Conservation (phyloP, 768 basidiomycete genomes). For the Daedaleopsis sinensis region DNA sequence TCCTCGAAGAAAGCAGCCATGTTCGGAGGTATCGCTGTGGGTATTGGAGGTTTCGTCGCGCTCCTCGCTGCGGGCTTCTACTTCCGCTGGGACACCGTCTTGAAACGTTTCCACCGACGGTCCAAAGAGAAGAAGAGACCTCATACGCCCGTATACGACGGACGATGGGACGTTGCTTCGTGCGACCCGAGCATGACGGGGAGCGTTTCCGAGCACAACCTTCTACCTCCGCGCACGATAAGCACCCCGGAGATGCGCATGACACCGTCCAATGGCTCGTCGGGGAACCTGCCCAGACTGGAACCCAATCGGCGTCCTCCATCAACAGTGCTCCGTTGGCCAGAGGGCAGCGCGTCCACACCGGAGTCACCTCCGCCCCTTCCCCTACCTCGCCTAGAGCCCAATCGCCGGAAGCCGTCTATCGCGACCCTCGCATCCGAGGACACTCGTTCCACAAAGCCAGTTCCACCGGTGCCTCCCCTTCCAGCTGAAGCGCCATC, state of each 20-base stretch:
- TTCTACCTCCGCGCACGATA: background rate
- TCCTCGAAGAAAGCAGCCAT: background rate
- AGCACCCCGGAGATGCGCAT: background rate
- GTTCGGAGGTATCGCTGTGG: background rate
- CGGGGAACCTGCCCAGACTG: background rate
- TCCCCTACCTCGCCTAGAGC: slow-evolving; percentile 4
- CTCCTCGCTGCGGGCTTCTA: background rate
- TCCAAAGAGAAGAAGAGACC: background rate
- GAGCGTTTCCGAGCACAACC: background rate
- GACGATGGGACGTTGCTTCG: background rate
- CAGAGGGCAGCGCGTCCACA: background rate
- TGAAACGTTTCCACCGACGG: background rate
- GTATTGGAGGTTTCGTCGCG: background rate
- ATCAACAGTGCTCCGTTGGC: background rate
- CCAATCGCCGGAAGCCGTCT: slow-evolving; percentile 7
- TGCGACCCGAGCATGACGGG: background rate
- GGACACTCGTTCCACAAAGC: background rate
- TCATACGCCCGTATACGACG: background rate
- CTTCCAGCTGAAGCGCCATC: background rate
- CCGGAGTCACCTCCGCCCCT: background rate
- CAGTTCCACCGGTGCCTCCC: background rate
- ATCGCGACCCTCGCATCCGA: background rate
- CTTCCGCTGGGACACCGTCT: background rate
- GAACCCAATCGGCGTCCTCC: background rate
- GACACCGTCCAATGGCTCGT: background rate